Conservation (phyloP, 768 basidiomycete genomes). For the Suillus brevipes region DNA sequence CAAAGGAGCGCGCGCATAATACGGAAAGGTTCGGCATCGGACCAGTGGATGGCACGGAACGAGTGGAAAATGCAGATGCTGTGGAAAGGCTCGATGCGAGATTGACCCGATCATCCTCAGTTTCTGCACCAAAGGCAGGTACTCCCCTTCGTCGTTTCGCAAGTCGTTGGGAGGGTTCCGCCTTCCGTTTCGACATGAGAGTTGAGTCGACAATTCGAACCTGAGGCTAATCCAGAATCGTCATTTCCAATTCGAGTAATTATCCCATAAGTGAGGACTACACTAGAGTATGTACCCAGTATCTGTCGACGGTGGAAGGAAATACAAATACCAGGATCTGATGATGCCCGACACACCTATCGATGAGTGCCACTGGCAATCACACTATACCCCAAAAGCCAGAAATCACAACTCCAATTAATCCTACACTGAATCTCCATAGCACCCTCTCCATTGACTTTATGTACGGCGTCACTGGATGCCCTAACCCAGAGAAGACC, state of each 20-base stretch:
- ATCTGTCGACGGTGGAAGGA: neutral
- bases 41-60: conserved; percentile 33
- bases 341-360: neutral
- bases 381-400: conserved; percentile 24
- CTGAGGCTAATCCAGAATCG: too few relatives aligned
- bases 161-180: neutral
- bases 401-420: conserved; percentile 34
- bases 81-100: conserved; percentile 44
- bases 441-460: conserved; percentile 31
- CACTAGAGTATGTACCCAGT: neutral
- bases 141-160: conserved; percentile 20
- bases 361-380: neutral
- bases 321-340: neutral
- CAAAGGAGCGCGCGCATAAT: conserved; percentile 55
- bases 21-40: conserved; percentile 46
- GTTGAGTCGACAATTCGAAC: neutral
- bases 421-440: conserved; percentile 46
- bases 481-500: conserved; percentile 19
- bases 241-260: neutral
- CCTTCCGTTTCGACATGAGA: conserved; percentile 16
- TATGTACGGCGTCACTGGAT: conserved; percentile 12
- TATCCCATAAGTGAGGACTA: neutral
- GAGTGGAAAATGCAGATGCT: conserved; percentile 51
- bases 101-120: conserved; percentile 43
- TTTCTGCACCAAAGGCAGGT: conserved; percentile 43